These are phyloP conservation scores for Zygoascus meyerae DNA, from an alignment of 1,139 yeast genomes.

Conservation along the genomic window DNA sequence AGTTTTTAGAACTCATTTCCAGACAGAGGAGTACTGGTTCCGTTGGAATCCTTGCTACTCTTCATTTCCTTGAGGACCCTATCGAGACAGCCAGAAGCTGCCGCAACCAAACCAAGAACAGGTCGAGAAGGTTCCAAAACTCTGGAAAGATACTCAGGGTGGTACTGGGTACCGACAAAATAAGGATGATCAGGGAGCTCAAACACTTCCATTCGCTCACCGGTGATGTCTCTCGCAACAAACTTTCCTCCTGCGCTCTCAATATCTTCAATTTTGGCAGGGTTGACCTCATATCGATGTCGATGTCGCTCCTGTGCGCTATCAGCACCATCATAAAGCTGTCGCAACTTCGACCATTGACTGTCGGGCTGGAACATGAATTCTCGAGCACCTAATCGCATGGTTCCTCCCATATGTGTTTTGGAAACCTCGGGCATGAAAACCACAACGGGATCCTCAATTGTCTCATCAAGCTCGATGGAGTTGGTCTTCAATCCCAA, in stretches of 20 bases:
- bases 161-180: constrained; percentile 94
- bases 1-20: constrained; percentile 2
- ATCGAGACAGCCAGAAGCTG: constrained; percentile 75
- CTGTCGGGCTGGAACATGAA: constrained; percentile 70
- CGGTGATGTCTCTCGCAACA: constrained; percentile 89
- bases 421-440: constrained; percentile 99
- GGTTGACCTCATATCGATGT: constrained; percentile 97
- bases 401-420: constrained; percentile 95
- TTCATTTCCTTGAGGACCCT: constrained; percentile 35
- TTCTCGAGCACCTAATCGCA: constrained; percentile 94
- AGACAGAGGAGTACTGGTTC: constrained; percentile 7
- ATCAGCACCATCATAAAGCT: constrained; percentile 68
- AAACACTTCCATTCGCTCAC: constrained; percentile 88
- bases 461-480: constrained; percentile 69
- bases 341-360: constrained; percentile 67
- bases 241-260: constrained; percentile 78
- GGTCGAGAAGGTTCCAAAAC: constrained; percentile 97
- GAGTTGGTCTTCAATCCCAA: constrained; percentile 72
- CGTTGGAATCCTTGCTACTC: constrained; percentile 4
- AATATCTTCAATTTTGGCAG: constrained; percentile 61
- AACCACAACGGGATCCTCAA: constrained; percentile 74
- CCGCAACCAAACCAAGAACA: constrained; percentile 92
- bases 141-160: constrained; percentile 94
- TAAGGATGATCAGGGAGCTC: constrained; percentile 80
- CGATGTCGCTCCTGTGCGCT: constrained; percentile 91